Evolutionary conservation across 441 rosid species (phyloP).

Genomic region (Jatropha podagrica): DNA sequence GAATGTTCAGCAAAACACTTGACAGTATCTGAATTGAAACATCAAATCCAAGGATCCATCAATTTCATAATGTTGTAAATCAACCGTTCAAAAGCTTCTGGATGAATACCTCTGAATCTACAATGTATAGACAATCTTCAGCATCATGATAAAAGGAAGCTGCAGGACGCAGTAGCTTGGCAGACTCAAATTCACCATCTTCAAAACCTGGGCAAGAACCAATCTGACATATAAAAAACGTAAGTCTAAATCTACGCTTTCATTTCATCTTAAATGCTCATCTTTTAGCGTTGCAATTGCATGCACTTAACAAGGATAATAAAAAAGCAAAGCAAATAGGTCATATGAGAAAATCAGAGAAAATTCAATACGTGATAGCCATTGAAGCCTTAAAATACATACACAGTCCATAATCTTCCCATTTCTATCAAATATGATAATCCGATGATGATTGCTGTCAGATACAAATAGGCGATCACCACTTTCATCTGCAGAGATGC

Average conservation of each 20-base stretch:
- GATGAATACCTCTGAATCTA: conserved; percentile 83
- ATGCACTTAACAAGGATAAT: background rate
- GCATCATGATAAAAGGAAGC: conserved; percentile 63
- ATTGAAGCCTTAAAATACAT: conserved; percentile 35
- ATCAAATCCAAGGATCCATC: background rate
- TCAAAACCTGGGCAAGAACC: conserved; percentile 97
- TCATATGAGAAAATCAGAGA: background rate
- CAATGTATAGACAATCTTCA: conserved; percentile 83
- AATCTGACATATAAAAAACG: conserved; percentile 68
- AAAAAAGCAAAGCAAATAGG: background rate
- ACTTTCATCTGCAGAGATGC: conserved; percentile 73
- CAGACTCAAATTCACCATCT: conserved; percentile 92
- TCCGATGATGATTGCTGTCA: conserved; percentile 95
- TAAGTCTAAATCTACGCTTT: conserved; percentile 36
- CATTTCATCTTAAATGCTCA: background rate
- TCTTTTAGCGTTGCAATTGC: background rate
- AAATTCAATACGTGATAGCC: background rate
- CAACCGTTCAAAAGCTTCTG: conserved; percentile 17
- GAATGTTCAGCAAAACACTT: background rate
- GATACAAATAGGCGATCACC: conserved; percentile 73
- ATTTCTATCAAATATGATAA: conserved; percentile 51
- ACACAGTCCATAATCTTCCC: conserved; percentile 86
- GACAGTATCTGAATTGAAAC: background rate
- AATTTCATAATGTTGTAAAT: conserved; percentile 13
- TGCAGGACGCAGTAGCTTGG: conserved; percentile 81